Conservation (phyloP, 2,329 filamentous ascomycete species). For the Acrodontium crateriforme region DNA sequence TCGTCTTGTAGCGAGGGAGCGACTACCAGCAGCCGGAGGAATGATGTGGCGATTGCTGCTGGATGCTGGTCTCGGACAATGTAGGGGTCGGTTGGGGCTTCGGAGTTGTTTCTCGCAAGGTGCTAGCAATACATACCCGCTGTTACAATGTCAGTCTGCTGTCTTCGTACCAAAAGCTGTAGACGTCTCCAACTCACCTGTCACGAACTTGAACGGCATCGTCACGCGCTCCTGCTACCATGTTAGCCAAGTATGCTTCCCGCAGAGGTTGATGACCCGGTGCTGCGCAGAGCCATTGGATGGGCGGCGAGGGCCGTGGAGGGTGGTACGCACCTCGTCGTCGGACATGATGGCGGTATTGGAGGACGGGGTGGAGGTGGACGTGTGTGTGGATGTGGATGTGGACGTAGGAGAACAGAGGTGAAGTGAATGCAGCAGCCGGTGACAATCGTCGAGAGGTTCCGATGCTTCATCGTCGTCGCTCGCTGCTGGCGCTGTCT, state of each 20-base stretch:
- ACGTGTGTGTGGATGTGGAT: constrained; percentile 6
- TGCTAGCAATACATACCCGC: constrained; percentile 25
- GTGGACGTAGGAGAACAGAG: constrained; percentile 6
- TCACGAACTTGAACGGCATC: constrained; percentile 99
- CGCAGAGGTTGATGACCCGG: too few relatives aligned
- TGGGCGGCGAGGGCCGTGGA: background rate
- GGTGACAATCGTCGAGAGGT: too few relatives aligned
- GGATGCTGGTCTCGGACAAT: background rate
- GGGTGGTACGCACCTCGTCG: constrained; percentile 39
- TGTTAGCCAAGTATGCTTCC: background rate
- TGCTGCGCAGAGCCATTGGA: too few relatives aligned
- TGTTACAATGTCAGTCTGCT: constrained; percentile 14
- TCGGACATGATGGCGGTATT: constrained; percentile 68
- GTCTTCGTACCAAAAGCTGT: constrained; percentile 21
- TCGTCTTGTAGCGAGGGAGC: too few relatives aligned
- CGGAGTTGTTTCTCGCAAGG: too few relatives aligned
- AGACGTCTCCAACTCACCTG: constrained; percentile 52
- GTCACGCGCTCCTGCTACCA: constrained; percentile 54
- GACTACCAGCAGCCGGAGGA: too few relatives aligned
- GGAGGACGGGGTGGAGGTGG: constrained; percentile 1
- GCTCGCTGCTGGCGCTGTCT: too few relatives aligned
- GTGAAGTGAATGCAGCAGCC: constrained; percentile 1
- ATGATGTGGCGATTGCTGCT: too few relatives aligned
- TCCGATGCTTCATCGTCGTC: too few relatives aligned
- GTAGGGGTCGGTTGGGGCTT: background rate